phyloP scores from a whole-genome alignment of 768 basidiomycete genomes.

The Trichaptum fuscoviolaceum region DNA sequence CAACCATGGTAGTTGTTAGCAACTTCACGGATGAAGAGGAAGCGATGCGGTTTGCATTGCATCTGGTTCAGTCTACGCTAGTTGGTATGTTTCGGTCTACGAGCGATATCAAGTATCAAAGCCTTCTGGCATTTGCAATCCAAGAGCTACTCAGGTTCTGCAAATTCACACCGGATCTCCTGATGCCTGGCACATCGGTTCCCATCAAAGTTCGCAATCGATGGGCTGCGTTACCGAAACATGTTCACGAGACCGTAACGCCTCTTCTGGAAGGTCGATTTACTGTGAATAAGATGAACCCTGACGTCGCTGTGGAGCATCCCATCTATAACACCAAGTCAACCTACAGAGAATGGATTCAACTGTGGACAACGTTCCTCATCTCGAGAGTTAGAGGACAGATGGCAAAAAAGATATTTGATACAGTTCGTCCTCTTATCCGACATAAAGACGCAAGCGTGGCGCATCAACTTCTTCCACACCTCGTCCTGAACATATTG shows the following conservation, averaged over 20 bases:
- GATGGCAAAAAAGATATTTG: slow-evolving; percentile 66
- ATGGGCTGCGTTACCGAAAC: slow-evolving; percentile 78
- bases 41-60: slow-evolving; percentile 71
- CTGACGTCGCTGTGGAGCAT: slow-evolving; percentile 33
- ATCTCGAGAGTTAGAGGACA: slow-evolving; percentile 57
- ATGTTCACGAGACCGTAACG: slow-evolving; percentile 79
- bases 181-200: slow-evolving; percentile 42
- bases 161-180: slow-evolving; percentile 73
- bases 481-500: slow-evolving; percentile 82
- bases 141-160: slow-evolving; percentile 89
- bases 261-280: slow-evolving; percentile 75
- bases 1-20: slow-evolving; percentile 64
- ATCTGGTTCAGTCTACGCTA: slow-evolving; percentile 80
- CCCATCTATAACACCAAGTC: slow-evolving; percentile 75
- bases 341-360: slow-evolving; percentile 96
- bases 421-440: slow-evolving; percentile 71
- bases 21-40: slow-evolving; percentile 82
- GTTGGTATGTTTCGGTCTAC: slow-evolving; percentile 90
- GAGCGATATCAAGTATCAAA: slow-evolving; percentile 90
- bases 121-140: slow-evolving; percentile 82
- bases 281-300: slow-evolving; percentile 38
- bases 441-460: slow-evolving; percentile 89
- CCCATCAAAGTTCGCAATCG: slow-evolving; percentile 65
- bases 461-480: slow-evolving; percentile 87
- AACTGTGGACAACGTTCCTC: slow-evolving; percentile 79